Base-by-base conservation (phyloP, 1,284 basidiomycete genomes). In the Pyrrhoderma lamaoense region DNA sequence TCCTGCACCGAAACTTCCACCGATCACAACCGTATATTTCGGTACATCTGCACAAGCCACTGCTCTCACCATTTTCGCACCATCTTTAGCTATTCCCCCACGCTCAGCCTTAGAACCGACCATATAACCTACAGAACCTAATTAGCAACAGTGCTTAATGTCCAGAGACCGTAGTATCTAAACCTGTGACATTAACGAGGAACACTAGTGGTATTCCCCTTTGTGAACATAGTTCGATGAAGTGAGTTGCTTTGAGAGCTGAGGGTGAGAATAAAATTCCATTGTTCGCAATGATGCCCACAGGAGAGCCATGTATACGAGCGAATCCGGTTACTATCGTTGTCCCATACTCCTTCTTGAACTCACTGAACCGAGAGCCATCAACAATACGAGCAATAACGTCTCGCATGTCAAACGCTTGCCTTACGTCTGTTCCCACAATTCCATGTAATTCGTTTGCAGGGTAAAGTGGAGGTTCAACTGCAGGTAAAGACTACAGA, bases 51-150 rank as follows among this genome's bases (percentile, higher is more conserved):
- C 89, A 64, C 90, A 92, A 0, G 94, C 93, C 8, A 97, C 94
- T 0, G 93, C 93, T 51, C 93, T 82, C 54, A 97, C 93, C 91
- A 97, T 95, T 76, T 97, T 97, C 14, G 93, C 93, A 25, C 93
- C 93, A 64, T 97, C 93, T 69, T 96, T 96, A 13, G 93, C 93
- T 59, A 97, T 97, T 1, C 93, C 93, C n/a, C 89, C 89, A 57
- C 79, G 79, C 70, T 96, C 93, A 22, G 93, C 93, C 60, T 93
- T 93, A 34, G 90, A 91, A 14, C 92, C 92, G 7, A 96, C 92
- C 92, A 95, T 94, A 64, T 95, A 95, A 13, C 89, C 85, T 81
- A 51, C 45, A 11, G 16, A 36, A 42, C 8, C 23, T 42, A 22
- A 44, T 13, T 46, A 38, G 47, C 8, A 13, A 36, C n/a, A 5